phyloP scores from a whole-genome alignment of 2,329 filamentous ascomycete species.

The Aplosporella prunicola region DNA sequence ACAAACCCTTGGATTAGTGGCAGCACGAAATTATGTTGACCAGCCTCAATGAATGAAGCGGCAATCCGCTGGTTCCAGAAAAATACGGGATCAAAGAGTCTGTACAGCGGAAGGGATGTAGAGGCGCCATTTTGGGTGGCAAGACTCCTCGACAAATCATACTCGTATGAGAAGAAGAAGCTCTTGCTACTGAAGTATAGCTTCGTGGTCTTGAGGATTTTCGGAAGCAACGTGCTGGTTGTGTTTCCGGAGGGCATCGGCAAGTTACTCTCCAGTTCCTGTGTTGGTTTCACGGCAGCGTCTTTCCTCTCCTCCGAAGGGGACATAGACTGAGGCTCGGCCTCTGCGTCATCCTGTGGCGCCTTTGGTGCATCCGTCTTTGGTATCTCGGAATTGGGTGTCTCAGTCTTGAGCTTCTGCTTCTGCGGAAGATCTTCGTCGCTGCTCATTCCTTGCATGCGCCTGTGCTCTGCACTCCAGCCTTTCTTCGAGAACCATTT shows the following conservation, averaged over 20 bases:
- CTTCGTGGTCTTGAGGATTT: slow-evolving; percentile 72
- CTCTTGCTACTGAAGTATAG: slow-evolving; percentile 74
- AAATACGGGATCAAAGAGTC: slow-evolving; percentile 64
- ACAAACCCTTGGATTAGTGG: slow-evolving; percentile 93
- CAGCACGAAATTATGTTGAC: slow-evolving; percentile 60
- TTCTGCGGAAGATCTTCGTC: slow-evolving; percentile 31
- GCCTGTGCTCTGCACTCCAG: slow-evolving; percentile 63
- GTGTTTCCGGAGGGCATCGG: slow-evolving; percentile 10
- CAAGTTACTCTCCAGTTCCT: not conserved
- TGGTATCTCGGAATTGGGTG: too few relatives aligned
- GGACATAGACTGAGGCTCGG: not conserved
- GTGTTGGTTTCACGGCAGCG: slow-evolving; percentile 1
- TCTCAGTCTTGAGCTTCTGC: slow-evolving; percentile 3
- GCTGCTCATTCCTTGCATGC: slow-evolving; percentile 58
- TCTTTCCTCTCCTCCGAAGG: slow-evolving; percentile 3
- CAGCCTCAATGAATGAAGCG: slow-evolving; percentile 62
- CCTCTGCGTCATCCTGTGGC: slow-evolving; percentile 3
- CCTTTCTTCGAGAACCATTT: slow-evolving; percentile 84
- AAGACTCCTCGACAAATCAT: slow-evolving; percentile 70
- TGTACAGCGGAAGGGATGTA: slow-evolving; percentile 53
- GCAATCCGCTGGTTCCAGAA: slow-evolving; percentile 86
- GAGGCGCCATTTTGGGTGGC: slow-evolving; percentile 32
- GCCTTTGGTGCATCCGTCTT: too few relatives aligned
- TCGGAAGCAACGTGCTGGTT: slow-evolving; percentile 55
- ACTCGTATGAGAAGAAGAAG: slow-evolving; percentile 93